Evolutionary conservation across 306 rosid genomes (phyloP), one percentile per base, ranked within the genome.

Genomic region (Carpinus viminea): DNA sequence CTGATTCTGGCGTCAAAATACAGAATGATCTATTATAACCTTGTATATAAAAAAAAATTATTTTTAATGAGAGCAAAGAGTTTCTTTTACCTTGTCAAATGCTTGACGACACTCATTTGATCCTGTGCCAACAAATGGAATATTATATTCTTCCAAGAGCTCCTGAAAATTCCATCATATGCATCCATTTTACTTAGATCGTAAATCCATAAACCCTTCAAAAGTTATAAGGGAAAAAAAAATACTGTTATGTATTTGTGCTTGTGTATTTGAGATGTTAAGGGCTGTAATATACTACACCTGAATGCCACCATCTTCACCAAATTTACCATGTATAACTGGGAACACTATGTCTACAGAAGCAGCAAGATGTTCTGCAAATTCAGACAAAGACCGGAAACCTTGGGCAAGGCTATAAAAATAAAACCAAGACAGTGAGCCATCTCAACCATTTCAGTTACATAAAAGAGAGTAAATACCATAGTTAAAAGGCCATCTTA

Each of bases 241-340:
- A 45, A 57, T 20, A 20, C 8, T 55, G 24, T 21, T 57, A 5
- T 76, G 31, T 4, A 8, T 4, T 2, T 59, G 20, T 53, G 68
- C 36, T 36, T 26, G 64, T 75, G 12, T 16, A 13, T 21, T 61
- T 73, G 34, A 41, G 50, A 48, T 53, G 68, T 75, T 43, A 82
- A 69, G 68, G 56, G 64, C 20, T 68, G 38, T 16, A 61, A 68
- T 60, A 65, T 74, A 18, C 78, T 26, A 28, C 65, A 94, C 98
- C 98, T 94, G 98, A 88, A 94, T 86, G 75, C 89, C 92, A 57
- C 98, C 98, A 86, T 94, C 97, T 91, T 94, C 98, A 28, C 98
- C 97, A 84, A 91, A 94, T 70, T 83, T 83, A 78, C 98, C 98
- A 62, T 94, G 98, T 80, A 94, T 94, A 82, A 92, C 97, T 12